Evolutionary conservation across 2,329 filamentous ascomycete genomes (phyloP), one percentile per base, ranked within the genome.

Genomic region (Sporothrix curviconia): DNA sequence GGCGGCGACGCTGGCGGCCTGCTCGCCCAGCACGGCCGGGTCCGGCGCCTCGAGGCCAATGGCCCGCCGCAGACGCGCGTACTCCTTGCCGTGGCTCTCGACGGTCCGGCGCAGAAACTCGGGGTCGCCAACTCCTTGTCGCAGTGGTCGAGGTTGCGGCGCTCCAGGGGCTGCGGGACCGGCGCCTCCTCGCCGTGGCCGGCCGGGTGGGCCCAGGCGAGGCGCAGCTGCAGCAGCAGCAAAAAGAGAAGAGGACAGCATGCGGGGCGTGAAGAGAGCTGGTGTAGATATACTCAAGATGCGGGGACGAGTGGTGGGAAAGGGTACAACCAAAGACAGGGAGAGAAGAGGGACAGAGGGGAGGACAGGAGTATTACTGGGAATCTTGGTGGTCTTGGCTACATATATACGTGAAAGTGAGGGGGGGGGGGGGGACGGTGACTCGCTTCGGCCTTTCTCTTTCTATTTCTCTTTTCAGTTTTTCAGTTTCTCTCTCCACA

Each of bases 61-160:
- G 19, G 57, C 51, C n/a, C 65, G 61, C 42, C 63, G 61, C 24
- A 69, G 59, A 34, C 66, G 60, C 12, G 60, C 60, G 40, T 64
- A 64, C 59, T 69, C 67, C 7, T 50, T 50, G 7, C 64, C 66
- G 57, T 69, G 64, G 56, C 61, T 57, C 63, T 69, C 64, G 22
- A 68, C 63, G 1, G 66, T 68, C 47, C 62, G 59, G 58, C 63
- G 61, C 40, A 67, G 36, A 24, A 69, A 68, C 55, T 66, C 66
- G 54, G 64, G 64, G 7, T 65, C 50, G 34, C 47, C 47, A 69
- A 68, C 28, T 62, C 53, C 49, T 44, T 34, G 30, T 57, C 34
- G 63, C 67, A 69, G 64, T 69, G 67, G 57, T 64, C 60, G 9
- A 69, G 65, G 5, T 64, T 65, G 58, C 64, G 65, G 52, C 63